phyloP scores from a whole-genome alignment of 1,139 yeast genomes.

The Yamadazyma spencermartinsiae region DNA sequence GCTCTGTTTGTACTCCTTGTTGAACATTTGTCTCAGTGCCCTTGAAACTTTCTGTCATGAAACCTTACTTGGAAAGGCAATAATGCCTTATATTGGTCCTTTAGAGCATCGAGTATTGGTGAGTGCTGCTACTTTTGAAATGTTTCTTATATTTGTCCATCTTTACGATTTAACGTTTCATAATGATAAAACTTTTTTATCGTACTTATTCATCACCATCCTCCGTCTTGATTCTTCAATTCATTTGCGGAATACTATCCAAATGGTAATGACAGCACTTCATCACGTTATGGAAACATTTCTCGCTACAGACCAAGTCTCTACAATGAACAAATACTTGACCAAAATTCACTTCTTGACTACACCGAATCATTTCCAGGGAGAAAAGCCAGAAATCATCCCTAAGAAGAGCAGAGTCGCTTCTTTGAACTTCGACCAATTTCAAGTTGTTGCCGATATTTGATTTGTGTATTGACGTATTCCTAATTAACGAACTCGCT shows the following conservation, averaged over 20 bases:
- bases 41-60: slow-evolving; percentile 38
- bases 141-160: slow-evolving; percentile 30
- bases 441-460: slow-evolving; percentile 29
- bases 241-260: slow-evolving; percentile 28
- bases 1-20: slow-evolving; percentile 44
- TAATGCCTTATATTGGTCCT: slow-evolving; percentile 32
- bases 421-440: slow-evolving; percentile 30
- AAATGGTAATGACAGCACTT: not conserved
- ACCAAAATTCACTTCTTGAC: slow-evolving; percentile 7
- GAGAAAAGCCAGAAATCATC: slow-evolving; percentile 5
- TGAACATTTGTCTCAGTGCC: slow-evolving; percentile 40
- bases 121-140: slow-evolving; percentile 41
- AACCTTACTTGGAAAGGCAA: slow-evolving; percentile 28
- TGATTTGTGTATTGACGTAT: slow-evolving; percentile 1
- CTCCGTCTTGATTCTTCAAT: slow-evolving; percentile 46
- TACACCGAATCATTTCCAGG: slow-evolving; percentile 6
- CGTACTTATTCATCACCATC: slow-evolving; percentile 38
- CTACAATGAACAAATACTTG: not conserved
- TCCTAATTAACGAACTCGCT: slow-evolving; percentile 26
- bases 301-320: not conserved
- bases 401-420: slow-evolving; percentile 21
- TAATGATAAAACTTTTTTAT: slow-evolving; percentile 23
- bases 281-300: not conserved
- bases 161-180: slow-evolving; percentile 24
- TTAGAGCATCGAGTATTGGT: slow-evolving; percentile 38